These are phyloP conservation scores for Chamaenerion angustifolium DNA, from an alignment of 345 rosid species.

Conservation along the genomic window DNA sequence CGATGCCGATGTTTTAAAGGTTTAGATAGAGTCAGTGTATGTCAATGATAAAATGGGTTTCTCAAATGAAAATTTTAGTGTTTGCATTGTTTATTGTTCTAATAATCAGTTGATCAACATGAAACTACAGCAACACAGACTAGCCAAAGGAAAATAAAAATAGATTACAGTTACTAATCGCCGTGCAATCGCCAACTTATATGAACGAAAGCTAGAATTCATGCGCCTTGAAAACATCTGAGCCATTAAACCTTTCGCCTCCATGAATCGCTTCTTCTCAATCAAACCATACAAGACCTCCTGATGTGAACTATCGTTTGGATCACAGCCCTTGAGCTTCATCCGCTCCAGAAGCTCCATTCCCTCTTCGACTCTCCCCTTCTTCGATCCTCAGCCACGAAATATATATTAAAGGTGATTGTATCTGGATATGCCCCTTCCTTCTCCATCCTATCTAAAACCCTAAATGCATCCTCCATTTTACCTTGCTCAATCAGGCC, in stretches of 20 bases:
- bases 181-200: constrained; percentile 48
- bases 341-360: constrained; percentile 43
- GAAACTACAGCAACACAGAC: too few relatives aligned
- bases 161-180: background rate
- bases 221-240: constrained; percentile 42
- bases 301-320: constrained; percentile 60
- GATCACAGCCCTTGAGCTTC: constrained; percentile 54
- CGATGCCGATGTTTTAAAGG: too few relatives aligned
- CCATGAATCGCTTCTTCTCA: constrained; percentile 35
- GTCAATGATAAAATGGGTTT: too few relatives aligned
- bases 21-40: too few relatives aligned
- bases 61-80: too few relatives aligned
- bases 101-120: too few relatives aligned
- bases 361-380: constrained; percentile 58
- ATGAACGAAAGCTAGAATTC: constrained; percentile 56
- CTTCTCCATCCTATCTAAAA: constrained; percentile 64
- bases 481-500: constrained; percentile 47
- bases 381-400: constrained; percentile 73
- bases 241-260: constrained; percentile 41
- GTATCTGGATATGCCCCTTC: constrained; percentile 58
- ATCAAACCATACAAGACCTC: constrained; percentile 72
- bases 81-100: too few relatives aligned
- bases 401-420: constrained; percentile 59
- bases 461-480: constrained; percentile 40
- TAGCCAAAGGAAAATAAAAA: too few relatives aligned